Conservation (phyloP, 2,329 filamentous ascomycete species). For the Endothia cerciana region DNA sequence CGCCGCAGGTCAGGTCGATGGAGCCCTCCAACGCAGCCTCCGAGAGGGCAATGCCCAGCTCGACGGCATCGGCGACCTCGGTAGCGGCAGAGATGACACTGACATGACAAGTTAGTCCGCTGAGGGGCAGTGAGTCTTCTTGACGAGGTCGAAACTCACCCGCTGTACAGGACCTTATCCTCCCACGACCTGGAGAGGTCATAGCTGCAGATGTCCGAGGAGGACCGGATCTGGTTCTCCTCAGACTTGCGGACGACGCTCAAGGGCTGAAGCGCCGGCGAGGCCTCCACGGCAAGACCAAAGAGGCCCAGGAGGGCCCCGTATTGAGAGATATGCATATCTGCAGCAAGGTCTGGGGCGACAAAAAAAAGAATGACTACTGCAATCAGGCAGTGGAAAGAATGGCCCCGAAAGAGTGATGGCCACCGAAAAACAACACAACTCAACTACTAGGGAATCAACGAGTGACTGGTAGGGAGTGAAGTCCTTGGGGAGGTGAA, state of each 20-base stretch:
- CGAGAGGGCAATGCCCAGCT: conserved; percentile 26
- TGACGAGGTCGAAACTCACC: conserved; percentile 13
- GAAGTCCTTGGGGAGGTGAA: conserved; percentile 21
- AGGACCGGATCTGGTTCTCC: conserved; percentile 25
- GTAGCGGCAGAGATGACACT: conserved; percentile 27
- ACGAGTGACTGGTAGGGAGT: conserved; percentile 25
- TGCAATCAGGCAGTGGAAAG: conserved; percentile 21
- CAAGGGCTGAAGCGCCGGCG: conserved; percentile 21
- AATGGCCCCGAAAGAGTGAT: conserved; percentile 10
- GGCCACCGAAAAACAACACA: conserved; percentile 16
- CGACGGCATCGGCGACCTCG: conserved; percentile 17
- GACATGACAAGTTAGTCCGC: conserved; percentile 8
- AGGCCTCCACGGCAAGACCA: conserved; percentile 23
- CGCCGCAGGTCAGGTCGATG: conserved; percentile 23
- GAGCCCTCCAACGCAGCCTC: conserved; percentile 27
- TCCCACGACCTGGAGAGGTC: conserved; percentile 26
- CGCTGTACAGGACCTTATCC: conserved; percentile 25
- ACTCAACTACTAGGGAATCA: conserved; percentile 26
- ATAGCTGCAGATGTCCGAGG: conserved; percentile 19
- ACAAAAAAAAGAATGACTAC: not conserved
- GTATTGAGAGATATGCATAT: conserved; percentile 25
- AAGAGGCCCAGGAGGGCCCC: conserved; percentile 28
- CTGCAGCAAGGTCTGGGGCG: not conserved
- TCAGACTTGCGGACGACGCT: conserved; percentile 20
- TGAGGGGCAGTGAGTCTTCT: not conserved